phyloP scores from a whole-genome alignment of 305 asterid species.

The Solanum aculeatissimum region DNA sequence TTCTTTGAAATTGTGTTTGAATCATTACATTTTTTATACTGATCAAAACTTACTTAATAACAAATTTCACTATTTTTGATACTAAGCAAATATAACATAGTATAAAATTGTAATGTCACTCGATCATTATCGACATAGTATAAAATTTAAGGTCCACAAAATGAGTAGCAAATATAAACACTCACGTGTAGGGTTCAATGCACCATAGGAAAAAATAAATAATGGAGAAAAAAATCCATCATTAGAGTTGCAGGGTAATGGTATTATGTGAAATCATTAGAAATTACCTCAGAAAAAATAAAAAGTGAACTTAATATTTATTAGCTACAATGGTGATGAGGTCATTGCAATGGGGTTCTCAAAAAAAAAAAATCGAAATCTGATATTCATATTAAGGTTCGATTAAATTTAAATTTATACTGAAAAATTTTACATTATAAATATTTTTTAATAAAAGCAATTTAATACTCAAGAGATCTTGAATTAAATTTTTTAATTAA shows the following conservation, averaged over 20 bases:
- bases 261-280: slow-evolving; percentile 43
- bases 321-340: slow-evolving; percentile 10
- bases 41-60: neutral
- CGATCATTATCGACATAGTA: neutral
- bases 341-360: slow-evolving; percentile 22
- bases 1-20: neutral
- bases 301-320: neutral
- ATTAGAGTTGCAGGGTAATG: slow-evolving; percentile 41
- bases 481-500: neutral
- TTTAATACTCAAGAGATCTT: neutral
- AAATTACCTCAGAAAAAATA: slow-evolving; percentile 16
- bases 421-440: neutral
- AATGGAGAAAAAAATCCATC: slow-evolving; percentile 25
- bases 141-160: neutral
- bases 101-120: neutral
- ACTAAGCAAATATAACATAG: neutral
- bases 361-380: neutral
- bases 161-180: slow-evolving; percentile 3
- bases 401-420: neutral
- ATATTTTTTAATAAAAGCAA: neutral
- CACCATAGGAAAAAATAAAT: slow-evolving; percentile 13
- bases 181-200: slow-evolving; percentile 57
- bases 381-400: neutral
- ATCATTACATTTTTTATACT: neutral
- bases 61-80: neutral